Conservation (phyloP, 2,329 filamentous ascomycete species). For the Neurospora sp. region DNA sequence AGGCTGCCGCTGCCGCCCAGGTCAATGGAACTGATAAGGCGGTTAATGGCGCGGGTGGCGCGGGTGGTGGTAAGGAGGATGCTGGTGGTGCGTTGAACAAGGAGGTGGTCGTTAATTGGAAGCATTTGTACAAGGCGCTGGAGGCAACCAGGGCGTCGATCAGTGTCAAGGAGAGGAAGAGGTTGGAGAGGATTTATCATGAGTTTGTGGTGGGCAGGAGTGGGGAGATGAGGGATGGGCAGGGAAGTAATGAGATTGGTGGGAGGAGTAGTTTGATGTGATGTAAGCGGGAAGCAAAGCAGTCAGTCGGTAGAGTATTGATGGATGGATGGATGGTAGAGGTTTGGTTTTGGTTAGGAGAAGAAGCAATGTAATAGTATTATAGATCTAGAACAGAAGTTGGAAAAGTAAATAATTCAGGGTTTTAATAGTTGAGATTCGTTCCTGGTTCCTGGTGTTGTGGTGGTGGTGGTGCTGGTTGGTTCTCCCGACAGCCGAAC, state of each 20-base stretch:
- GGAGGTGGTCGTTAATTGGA: constrained; percentile 77
- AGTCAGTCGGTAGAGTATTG: neutral
- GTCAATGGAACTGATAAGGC: constrained; percentile 18
- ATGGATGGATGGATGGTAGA: neutral
- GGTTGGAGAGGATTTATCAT: constrained; percentile 72
- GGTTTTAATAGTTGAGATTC: neutral
- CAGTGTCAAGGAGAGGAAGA: constrained; percentile 61
- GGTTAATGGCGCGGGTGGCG: neutral
- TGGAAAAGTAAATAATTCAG: neutral
- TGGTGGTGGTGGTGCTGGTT: neutral
- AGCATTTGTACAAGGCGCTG: constrained; percentile 70
- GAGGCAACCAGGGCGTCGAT: constrained; percentile 74
- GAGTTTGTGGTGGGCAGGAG: constrained; percentile 91
- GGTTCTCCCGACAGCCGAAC: neutral
- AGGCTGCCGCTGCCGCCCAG: constrained; percentile 19
- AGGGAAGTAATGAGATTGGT: constrained; percentile 85
- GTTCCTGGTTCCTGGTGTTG: neutral
- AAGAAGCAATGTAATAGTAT: neutral
- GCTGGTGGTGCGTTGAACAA: constrained; percentile 21
- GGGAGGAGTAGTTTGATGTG: constrained; percentile 84
- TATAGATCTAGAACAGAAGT: neutral
- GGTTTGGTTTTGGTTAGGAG: neutral
- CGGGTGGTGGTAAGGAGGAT: constrained; percentile 13
- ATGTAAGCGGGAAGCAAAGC: constrained; percentile 25
- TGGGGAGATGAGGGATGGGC: constrained; percentile 89